phyloP scores from a whole-genome alignment of 2,329 filamentous ascomycete genomes.

The Huntiella savannae region DNA sequence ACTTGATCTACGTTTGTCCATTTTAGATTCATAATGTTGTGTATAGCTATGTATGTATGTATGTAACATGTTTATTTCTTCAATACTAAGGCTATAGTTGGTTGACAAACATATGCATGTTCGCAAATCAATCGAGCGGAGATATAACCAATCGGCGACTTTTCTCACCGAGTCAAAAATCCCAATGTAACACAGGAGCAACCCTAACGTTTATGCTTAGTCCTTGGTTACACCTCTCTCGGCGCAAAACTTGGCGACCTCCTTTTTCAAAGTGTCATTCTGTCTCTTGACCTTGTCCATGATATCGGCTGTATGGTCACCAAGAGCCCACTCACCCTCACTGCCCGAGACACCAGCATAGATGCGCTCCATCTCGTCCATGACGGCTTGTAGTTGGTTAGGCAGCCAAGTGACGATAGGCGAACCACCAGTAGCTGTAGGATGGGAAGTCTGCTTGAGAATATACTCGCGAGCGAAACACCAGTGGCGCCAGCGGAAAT shows the following conservation, averaged over 20 bases:
- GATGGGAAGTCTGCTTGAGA: slow-evolving; percentile 55
- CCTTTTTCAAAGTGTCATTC: slow-evolving; percentile 46
- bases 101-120: background rate
- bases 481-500: slow-evolving; percentile 74
- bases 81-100: background rate
- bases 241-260: slow-evolving; percentile 56
- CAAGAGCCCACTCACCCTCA: slow-evolving; percentile 24
- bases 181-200: background rate
- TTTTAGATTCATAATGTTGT: background rate
- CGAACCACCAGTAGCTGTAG: slow-evolving; percentile 61
- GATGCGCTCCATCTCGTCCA: slow-evolving; percentile 48
- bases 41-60: background rate
- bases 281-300: slow-evolving; percentile 49
- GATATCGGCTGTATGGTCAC: slow-evolving; percentile 33
- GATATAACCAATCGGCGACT: background rate
- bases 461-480: slow-evolving; percentile 75
- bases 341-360: slow-evolving; percentile 27
- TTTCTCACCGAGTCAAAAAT: background rate
- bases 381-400: slow-evolving; percentile 59
- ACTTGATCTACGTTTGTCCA: background rate
- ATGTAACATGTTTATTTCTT: background rate
- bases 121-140: background rate
- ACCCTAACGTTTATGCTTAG: background rate
- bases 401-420: slow-evolving; percentile 74
- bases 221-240: slow-evolving; percentile 30